Base-by-base conservation (phyloP, 2,329 filamentous ascomycete genomes). In the Penicillium occitanis region DNA sequence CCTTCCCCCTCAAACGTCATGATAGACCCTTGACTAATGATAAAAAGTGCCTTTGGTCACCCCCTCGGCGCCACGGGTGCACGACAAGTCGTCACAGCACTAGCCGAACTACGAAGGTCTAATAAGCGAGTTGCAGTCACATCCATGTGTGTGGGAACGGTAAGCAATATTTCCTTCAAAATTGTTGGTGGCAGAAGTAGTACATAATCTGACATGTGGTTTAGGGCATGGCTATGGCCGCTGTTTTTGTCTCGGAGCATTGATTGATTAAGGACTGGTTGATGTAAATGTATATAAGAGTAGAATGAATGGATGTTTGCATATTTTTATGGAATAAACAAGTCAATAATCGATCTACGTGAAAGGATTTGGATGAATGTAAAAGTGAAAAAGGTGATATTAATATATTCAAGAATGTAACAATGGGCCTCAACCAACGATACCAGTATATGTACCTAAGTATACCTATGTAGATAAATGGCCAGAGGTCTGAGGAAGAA, bases 141-240 rank as follows among this genome's bases (percentile, higher is more conserved):
- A 19, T 93, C 90, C 75, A 97, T 97, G 94, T 97, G 93, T 79
- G 83, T 97, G 48, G 94, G 93, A 67, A 97, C 93, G 1, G 93
- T 79, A 71, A 75, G 92, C 69, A 92, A n/a, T 30, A 1, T 25
- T 11, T 33, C 11, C 7, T 51, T 22, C 17, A n/a, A 3, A 44
- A 7, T 2, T 57, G 37, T 13, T 25, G 19, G 61, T 58, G 28
- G 35, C 5, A 33, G 5, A 51, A 22, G 30, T 40, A 22, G 30
- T 50, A 42, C 22, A 7, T 28, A 5, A 1, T 19, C 57, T 59
- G 14, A 53, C 63, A 58, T 68, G 64, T 71, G 63, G 25, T 37
- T 6, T 68, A 79, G 74, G 79, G 79, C 33, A 80, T 80, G 78
- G 93, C 93, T 53, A 96, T 97, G 92, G 93, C 92, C 62, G 92